Percentiles rank a stretch among this genome's conserved stretches.
These are phyloP conservation scores for Candida sp. DNA, from an alignment of 1,139 yeast species.

Conservation along the genomic window DNA sequence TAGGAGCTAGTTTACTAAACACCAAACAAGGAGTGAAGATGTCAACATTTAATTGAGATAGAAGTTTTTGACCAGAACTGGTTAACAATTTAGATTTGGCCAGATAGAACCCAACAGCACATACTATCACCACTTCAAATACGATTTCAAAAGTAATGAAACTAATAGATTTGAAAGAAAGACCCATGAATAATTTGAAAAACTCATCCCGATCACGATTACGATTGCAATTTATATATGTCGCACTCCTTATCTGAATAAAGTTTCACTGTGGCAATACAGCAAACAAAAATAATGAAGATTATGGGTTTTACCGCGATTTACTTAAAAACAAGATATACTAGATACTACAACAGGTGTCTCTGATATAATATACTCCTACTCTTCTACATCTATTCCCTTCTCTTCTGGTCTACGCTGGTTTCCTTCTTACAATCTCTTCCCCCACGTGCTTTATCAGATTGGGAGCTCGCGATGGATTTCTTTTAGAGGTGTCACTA, in stretches of 20 bases:
- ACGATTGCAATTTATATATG: not conserved
- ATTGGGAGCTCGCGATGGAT: too few relatives aligned
- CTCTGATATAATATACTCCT: too few relatives aligned
- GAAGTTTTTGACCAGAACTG: conserved; percentile 59
- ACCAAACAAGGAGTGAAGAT: conserved; percentile 84
- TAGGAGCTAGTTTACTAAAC: conserved; percentile 74
- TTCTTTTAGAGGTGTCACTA: too few relatives aligned
- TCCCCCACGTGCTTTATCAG: too few relatives aligned
- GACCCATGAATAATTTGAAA: conserved; percentile 6
- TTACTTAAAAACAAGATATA: too few relatives aligned
- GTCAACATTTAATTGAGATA: conserved; percentile 71
- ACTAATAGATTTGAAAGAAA: conserved; percentile 56
- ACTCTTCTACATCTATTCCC: too few relatives aligned
- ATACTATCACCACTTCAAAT: conserved; percentile 69
- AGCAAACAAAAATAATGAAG: too few relatives aligned
- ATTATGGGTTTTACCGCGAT: too few relatives aligned
- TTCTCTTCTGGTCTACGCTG: too few relatives aligned
- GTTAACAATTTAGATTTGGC: conserved; percentile 59
- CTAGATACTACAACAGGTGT: too few relatives aligned
- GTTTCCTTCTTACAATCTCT: too few relatives aligned
- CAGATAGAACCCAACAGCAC: conserved; percentile 69
- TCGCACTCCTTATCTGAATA: not conserved
- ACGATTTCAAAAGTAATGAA: conserved; percentile 76
- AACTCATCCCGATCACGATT: not conserved
- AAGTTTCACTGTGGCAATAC: not conserved